Conservation (phyloP, 139 green algal species). For the Spirogloea muscicola region DNA sequence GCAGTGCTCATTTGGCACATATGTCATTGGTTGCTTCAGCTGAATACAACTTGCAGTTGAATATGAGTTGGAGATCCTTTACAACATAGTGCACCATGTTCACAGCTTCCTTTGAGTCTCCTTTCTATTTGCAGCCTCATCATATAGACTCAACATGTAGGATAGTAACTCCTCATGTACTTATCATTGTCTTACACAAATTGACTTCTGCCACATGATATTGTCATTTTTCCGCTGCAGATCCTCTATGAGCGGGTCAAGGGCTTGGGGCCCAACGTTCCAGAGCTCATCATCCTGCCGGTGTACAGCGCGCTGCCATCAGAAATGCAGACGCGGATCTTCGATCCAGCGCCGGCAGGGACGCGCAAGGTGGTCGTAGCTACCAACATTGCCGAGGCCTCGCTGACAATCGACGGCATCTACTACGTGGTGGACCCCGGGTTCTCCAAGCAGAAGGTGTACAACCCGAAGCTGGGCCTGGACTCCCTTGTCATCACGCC, state of each 20-base stretch:
- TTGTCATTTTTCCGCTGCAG: too few relatives aligned
- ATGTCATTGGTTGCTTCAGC: too few relatives aligned
- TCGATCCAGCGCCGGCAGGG: slow-evolving; percentile 84
- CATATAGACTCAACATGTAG: too few relatives aligned
- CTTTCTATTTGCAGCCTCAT: too few relatives aligned
- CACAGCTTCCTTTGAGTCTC: too few relatives aligned
- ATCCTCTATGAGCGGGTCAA: slow-evolving; percentile 94
- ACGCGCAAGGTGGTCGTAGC: slow-evolving; percentile 86
- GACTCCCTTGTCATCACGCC: slow-evolving; percentile 92
- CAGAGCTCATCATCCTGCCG: slow-evolving; percentile 91
- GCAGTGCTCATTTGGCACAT: too few relatives aligned
- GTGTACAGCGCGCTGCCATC: slow-evolving; percentile 92
- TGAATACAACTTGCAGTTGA: too few relatives aligned
- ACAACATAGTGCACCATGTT: too few relatives aligned
- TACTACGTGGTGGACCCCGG: slow-evolving; percentile 92
- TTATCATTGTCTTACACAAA: too few relatives aligned
- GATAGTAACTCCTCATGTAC: too few relatives aligned
- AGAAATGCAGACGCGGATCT: slow-evolving; percentile 87
- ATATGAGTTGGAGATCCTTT: too few relatives aligned
- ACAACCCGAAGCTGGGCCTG: slow-evolving; percentile 98
- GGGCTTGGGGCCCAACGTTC: slow-evolving; percentile 75
- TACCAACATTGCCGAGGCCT: slow-evolving; percentile 99
- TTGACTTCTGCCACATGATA: too few relatives aligned
- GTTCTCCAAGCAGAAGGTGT: slow-evolving; percentile 94
- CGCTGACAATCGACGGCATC: slow-evolving; percentile 91